Evolutionary conservation across 139 green algal genomes (phyloP).

Genomic region (Chlorella sp.): DNA sequence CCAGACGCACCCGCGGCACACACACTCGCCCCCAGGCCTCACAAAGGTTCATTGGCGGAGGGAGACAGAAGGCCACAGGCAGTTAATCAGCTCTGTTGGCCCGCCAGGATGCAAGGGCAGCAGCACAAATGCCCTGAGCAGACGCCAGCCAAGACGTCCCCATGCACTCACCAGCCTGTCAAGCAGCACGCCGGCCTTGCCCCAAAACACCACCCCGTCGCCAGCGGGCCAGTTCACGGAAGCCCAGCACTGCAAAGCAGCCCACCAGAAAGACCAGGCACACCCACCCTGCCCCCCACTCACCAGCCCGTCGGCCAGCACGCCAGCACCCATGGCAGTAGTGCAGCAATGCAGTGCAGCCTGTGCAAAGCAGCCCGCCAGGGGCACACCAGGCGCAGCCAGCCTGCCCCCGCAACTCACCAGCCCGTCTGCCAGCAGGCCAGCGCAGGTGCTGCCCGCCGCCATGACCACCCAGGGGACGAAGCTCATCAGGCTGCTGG

Average conservation of each 20-base stretch:
- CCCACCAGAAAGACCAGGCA: not conserved
- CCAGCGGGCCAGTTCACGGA: constrained; percentile 83
- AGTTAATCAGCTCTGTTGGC: no score
- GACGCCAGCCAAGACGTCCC: no score
- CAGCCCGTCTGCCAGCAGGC: constrained; percentile 78
- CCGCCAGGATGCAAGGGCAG: not conserved
- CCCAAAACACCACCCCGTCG: constrained; percentile 54
- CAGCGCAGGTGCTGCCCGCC: constrained; percentile 64
- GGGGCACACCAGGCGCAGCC: not conserved
- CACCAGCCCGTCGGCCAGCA: constrained; percentile 71
- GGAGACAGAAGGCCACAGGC: no score
- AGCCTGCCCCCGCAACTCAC: constrained; percentile 45
- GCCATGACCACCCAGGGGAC: constrained; percentile 92
- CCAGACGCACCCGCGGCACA: no score
- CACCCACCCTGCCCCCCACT: not conserved
- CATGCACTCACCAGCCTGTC: constrained; percentile 50
- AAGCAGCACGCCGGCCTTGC: constrained; percentile 69
- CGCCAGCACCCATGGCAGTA: constrained; percentile 83
- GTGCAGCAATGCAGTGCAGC: not conserved
- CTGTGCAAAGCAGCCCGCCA: not conserved
- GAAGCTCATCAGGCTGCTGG: constrained; percentile 80
- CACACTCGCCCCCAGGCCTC: no score
- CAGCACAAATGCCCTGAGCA: not conserved
- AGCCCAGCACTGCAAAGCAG: not conserved
- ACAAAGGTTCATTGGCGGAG: no score